phyloP scores from a whole-genome alignment of 441 rosid species.

The Erysimum cheiri region DNA sequence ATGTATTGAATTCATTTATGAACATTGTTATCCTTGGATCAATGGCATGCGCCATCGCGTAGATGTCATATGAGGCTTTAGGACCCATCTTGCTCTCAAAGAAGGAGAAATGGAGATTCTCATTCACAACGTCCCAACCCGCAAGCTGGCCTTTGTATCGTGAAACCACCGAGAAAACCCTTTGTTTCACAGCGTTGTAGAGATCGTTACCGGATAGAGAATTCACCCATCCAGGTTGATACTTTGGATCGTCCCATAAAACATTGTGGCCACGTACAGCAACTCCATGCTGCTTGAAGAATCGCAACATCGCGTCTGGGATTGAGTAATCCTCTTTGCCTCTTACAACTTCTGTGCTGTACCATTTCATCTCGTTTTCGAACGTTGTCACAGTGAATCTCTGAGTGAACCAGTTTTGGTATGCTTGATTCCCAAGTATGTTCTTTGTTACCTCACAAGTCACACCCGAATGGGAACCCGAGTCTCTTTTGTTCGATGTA shows the following conservation, averaged over 20 bases:
- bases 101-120: conserved; percentile 63
- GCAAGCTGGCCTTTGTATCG: conserved; percentile 63
- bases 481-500: conserved; percentile 48
- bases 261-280: conserved; percentile 78
- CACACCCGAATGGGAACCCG: conserved; percentile 73
- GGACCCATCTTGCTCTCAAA: conserved; percentile 65
- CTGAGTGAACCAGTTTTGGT: conserved; percentile 71
- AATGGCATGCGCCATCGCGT: conserved; percentile 33
- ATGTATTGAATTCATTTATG: conserved; percentile 72
- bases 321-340: conserved; percentile 60
- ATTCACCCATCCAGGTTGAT: conserved; percentile 55
- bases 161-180: conserved; percentile 54
- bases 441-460: conserved; percentile 61
- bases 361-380: conserved; percentile 85
- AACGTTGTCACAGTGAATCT: conserved; percentile 68
- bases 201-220: conserved; percentile 49
- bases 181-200: conserved; percentile 42
- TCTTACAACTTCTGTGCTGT: conserved; percentile 50
- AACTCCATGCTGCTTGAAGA: conserved; percentile 51
- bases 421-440: conserved; percentile 59
- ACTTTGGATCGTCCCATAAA: conserved; percentile 65
- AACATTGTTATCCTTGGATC: conserved; percentile 54
- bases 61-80: conserved; percentile 48
- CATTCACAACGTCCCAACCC: conserved; percentile 85
- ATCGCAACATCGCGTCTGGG: conserved; percentile 62